Evolutionary conservation across 192 early-diverging fungal species (phyloP), one percentile per base, ranked within the genome.

Genomic region (Jimgerdemannia lactiflua): DNA sequence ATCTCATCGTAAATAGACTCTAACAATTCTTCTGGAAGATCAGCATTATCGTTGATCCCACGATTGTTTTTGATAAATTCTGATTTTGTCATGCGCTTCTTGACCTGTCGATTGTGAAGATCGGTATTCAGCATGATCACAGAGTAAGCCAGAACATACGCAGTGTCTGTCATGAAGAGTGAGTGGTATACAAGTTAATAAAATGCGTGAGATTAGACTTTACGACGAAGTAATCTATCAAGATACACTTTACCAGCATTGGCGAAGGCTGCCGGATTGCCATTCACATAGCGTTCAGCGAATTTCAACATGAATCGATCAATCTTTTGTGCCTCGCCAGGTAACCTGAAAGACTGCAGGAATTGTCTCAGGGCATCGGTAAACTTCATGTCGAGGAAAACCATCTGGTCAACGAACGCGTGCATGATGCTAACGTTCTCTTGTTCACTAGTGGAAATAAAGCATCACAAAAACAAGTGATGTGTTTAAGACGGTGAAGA

Each of bases 281-380:
- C 93, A 77, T 93, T 90, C 10, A 96, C 78, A 74, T 93, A 98
- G 40, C 95, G 89, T 81, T 97, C 95, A 43, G 96, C 96, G 86
- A 97, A 98, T 83, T 98, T 98, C 17, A 98, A 87, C 96, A 98
- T 98, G 76, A 96, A 97, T 44, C 96, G 86, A 83, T 98, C 96
- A 77, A 98, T 98, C 86, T 97, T 97, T 78, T 98, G 96, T 39
- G 92, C 87, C 82, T 98, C 96, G 42, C 96, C 96, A 3, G 96
- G 96, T 59, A 98, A 86, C 72, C 96, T 79, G 85, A 98, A 98
- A 65, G 86, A 84, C 78, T 98, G 96, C 70, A 98, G 81, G 76
- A 96, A 96, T 42, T 80, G 79, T 29, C 95, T 85, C 49, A 98
- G 80, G 17, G 96, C 95, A 49, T 92, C 87, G 1, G 92, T 89